A percentile compares a stretch with the other conserved stretches of the same genome.
phyloP scores from a whole-genome alignment of 2,329 filamentous ascomycete species.

The Akanthomyces uredinophilus region DNA sequence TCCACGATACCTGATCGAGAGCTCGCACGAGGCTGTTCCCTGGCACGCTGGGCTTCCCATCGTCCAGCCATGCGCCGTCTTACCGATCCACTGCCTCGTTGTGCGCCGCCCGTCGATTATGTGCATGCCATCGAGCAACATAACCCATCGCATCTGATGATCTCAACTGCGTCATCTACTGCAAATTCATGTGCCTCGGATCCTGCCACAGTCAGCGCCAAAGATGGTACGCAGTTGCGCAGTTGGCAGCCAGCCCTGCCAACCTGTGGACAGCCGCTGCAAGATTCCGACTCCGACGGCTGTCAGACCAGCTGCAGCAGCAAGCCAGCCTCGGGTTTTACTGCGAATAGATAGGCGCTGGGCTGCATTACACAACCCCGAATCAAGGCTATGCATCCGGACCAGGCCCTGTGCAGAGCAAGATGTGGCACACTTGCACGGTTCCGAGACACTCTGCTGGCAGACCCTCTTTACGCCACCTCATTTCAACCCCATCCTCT shows the following conservation, averaged over 20 bases:
- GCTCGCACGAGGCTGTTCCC: neutral
- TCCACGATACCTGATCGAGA: neutral
- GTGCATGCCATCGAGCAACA: neutral
- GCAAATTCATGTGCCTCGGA: neutral
- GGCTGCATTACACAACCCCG: neutral
- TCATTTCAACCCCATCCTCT: conserved; percentile 6
- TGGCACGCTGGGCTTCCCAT: neutral
- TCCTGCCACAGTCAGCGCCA: neutral
- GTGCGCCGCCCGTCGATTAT: neutral
- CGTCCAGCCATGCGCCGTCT: neutral
- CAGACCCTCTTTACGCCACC: neutral
- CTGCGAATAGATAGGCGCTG: neutral
- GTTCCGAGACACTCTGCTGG: conserved; percentile 6
- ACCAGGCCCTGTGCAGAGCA: neutral
- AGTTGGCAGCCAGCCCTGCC: neutral
- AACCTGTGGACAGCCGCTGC: neutral
- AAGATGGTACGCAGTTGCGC: neutral
- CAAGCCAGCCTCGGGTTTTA: neutral
- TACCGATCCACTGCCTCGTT: neutral
- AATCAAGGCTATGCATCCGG: neutral
- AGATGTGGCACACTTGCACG: neutral
- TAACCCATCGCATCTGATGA: neutral
- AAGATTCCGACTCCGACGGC: conserved; percentile 1
- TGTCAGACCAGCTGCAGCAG: neutral
- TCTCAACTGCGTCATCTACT: neutral